Conservation (phyloP, 2,329 filamentous ascomycete genomes). For the Penicillium sp. region DNA sequence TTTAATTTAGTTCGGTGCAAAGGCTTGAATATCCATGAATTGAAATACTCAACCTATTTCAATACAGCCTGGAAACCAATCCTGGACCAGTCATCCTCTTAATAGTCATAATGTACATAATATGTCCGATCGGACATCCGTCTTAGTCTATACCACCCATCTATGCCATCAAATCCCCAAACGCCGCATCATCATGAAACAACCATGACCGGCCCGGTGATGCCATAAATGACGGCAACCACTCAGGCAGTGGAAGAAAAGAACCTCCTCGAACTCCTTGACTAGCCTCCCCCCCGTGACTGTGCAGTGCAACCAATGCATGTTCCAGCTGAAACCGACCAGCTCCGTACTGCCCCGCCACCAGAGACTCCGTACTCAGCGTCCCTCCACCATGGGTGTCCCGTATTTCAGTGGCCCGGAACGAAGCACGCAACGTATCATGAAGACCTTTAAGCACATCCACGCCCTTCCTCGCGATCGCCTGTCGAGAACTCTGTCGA, state of each 20-base stretch:
- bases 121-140: neutral
- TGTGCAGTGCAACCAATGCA: conserved; percentile 11
- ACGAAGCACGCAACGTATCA: neutral
- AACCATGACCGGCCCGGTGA: conserved; percentile 14
- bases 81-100: neutral
- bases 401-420: neutral
- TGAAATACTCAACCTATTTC: neutral
- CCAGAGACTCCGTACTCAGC: neutral
- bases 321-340: conserved; percentile 13
- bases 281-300: neutral
- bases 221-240: conserved; percentile 13
- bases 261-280: neutral
- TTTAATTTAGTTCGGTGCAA: no score
- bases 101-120: neutral
- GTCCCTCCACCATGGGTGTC: neutral
- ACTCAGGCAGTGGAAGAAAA: conserved; percentile 10
- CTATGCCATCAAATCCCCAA: conserved; percentile 11
- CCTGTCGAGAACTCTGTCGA: conserved; percentile 7
- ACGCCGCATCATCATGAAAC: conserved; percentile 11
- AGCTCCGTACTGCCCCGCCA: neutral
- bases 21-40: neutral
- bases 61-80: neutral
- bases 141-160: neutral
- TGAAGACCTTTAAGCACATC: conserved; percentile 12
- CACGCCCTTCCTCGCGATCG: conserved; percentile 9